Conservation (phyloP, 352 stramenopile genomes). For the Pythium coloratum region DNA sequence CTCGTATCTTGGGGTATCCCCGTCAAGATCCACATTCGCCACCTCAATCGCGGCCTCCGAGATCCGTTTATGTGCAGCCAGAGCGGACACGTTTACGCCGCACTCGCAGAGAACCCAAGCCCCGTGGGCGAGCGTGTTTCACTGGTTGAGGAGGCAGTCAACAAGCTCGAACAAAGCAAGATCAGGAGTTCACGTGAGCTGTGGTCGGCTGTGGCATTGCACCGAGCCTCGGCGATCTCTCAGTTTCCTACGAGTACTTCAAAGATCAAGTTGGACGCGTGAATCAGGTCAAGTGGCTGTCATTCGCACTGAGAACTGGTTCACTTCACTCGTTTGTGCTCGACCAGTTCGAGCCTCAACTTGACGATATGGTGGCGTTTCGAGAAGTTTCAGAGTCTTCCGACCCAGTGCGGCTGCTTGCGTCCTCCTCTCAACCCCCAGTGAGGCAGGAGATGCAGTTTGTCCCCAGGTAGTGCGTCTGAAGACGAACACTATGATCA, state of each 20-base stretch:
- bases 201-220: background rate
- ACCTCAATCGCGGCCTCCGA: background rate
- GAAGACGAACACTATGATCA: background rate
- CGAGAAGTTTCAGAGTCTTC: background rate
- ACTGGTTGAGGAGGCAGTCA: background rate
- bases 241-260: background rate
- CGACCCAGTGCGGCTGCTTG: background rate
- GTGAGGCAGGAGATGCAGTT: background rate
- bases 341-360: background rate
- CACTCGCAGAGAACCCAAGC: background rate
- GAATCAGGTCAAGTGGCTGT: background rate
- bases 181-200: background rate
- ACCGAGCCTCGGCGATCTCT: background rate
- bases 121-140: background rate
- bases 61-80: background rate
- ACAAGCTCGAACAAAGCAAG: background rate
- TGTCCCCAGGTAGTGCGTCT: background rate
- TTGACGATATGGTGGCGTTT: background rate
- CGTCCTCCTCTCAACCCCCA: background rate
- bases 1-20: background rate
- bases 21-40: background rate
- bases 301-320: background rate
- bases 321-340: background rate
- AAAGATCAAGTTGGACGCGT: background rate
- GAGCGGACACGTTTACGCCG: background rate